These are phyloP conservation scores for Penicillium chermesinum DNA, from an alignment of 495 filamentous ascomycete genomes.

Conservation along the genomic window DNA sequence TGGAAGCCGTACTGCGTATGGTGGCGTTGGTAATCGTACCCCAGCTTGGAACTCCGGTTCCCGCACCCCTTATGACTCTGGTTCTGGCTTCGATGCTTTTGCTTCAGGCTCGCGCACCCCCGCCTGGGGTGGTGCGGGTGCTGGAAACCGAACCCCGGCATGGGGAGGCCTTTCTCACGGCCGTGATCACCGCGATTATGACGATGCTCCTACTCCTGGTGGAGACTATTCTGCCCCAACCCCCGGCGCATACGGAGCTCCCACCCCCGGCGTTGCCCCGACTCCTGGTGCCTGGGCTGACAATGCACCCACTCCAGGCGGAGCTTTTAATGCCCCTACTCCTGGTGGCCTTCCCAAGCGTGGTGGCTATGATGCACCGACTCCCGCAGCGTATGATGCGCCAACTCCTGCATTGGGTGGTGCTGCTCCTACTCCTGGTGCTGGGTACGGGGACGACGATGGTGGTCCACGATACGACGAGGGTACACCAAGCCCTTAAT, in stretches of 20 bases:
- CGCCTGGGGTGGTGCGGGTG: constrained; percentile 51
- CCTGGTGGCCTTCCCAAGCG: constrained; percentile 40
- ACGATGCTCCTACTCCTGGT: constrained; percentile 76
- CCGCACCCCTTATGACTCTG: constrained; percentile 65
- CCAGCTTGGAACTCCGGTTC: constrained; percentile 57
- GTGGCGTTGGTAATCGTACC: constrained; percentile 48
- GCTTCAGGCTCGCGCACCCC: constrained; percentile 71
- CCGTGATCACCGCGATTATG: constrained; percentile 26
- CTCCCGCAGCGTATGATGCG: constrained; percentile 60
- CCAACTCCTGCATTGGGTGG: constrained; percentile 74
- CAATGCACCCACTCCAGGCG: constrained; percentile 56
- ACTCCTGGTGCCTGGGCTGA: constrained; percentile 70
- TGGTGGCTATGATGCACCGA: constrained; percentile 49
- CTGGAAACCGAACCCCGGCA: constrained; percentile 49
- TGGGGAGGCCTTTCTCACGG: constrained; percentile 29
- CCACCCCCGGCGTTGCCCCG: constrained; percentile 70
- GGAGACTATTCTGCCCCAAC: constrained; percentile 54
- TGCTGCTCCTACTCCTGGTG: constrained; percentile 69
- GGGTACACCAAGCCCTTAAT: constrained; percentile 29
- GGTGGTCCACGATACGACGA: constrained; percentile 53
- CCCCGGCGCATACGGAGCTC: constrained; percentile 50
- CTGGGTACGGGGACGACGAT: constrained; percentile 57
- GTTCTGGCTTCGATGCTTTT: constrained; percentile 61
- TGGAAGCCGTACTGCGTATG: constrained; percentile 69
- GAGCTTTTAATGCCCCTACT: constrained; percentile 59